Percentiles rank a stretch among this genome's conserved stretches.
Conservation (phyloP, 345 rosid genomes). For the Salix viminalis region DNA sequence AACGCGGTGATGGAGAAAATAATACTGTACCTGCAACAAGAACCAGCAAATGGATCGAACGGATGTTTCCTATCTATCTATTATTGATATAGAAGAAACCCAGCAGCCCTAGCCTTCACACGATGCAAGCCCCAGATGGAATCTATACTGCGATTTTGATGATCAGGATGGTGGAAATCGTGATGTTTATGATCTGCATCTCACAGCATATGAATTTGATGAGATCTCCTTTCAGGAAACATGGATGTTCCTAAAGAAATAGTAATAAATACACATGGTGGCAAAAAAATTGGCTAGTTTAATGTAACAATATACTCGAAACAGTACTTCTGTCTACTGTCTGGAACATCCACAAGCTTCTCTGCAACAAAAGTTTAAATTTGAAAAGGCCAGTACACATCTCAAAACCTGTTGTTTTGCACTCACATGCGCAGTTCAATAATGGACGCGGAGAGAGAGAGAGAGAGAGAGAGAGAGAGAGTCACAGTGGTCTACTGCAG, state of each 20-base stretch:
- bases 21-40: neutral
- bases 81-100: no score
- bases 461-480: neutral
- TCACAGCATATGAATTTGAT: neutral
- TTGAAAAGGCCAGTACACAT: conserved; percentile 22
- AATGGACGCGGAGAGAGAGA: conserved; percentile 1
- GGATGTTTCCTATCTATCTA: no score
- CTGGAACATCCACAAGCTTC: conserved; percentile 30
- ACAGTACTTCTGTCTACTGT: conserved; percentile 6
- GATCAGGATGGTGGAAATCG: neutral
- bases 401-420: conserved; percentile 13
- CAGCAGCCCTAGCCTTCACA: no score
- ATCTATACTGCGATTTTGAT: neutral
- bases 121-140: neutral
- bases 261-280: neutral
- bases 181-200: neutral
- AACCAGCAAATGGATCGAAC: neutral
- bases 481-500: neutral
- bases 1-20: conserved; percentile 18
- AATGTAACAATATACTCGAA: neutral
- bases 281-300: neutral
- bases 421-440: conserved; percentile 5
- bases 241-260: neutral
- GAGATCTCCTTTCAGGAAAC: neutral
- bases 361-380: conserved; percentile 24